Evolutionary conservation across 2,329 filamentous ascomycete genomes (phyloP).

Genomic region (Penicillium glabrum): DNA sequence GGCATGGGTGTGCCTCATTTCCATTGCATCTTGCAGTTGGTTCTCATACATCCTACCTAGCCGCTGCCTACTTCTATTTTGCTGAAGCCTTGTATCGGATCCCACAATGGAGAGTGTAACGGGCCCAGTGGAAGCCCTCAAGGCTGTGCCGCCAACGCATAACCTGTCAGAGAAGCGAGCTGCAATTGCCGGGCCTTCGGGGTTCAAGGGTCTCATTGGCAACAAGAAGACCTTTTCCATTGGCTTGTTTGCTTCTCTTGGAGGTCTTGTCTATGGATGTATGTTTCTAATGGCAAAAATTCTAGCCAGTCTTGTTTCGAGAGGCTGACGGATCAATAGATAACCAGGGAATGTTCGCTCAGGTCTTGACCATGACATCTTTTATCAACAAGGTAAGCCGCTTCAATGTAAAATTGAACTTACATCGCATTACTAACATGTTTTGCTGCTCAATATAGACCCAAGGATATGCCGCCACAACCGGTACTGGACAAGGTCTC

Average conservation of each 20-base stretch:
- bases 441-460: background rate
- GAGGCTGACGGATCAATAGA: background rate
- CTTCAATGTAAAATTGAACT: background rate
- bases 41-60: background rate
- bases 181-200: conserved; percentile 5
- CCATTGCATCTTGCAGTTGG: background rate
- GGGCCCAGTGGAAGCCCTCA: background rate
- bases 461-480: conserved; percentile 1
- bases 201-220: conserved; percentile 6
- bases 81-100: background rate
- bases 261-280: conserved; percentile 11
- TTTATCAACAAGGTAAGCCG: background rate
- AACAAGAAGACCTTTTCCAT: conserved; percentile 7
- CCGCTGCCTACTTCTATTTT: background rate
- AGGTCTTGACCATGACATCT: conserved; percentile 6
- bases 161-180: conserved; percentile 5
- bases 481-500: conserved; percentile 1
- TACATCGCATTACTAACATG: background rate
- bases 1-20: background rate
- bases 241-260: conserved; percentile 7
- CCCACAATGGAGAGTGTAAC: background rate
- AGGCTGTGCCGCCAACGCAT: background rate
- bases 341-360: conserved; percentile 12
- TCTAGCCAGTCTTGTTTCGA: too few species aligned
- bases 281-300: too few species aligned